Base-by-base conservation (phyloP, 352 stramenopile species). In the Phytopythium cucurbitacearum region DNA sequence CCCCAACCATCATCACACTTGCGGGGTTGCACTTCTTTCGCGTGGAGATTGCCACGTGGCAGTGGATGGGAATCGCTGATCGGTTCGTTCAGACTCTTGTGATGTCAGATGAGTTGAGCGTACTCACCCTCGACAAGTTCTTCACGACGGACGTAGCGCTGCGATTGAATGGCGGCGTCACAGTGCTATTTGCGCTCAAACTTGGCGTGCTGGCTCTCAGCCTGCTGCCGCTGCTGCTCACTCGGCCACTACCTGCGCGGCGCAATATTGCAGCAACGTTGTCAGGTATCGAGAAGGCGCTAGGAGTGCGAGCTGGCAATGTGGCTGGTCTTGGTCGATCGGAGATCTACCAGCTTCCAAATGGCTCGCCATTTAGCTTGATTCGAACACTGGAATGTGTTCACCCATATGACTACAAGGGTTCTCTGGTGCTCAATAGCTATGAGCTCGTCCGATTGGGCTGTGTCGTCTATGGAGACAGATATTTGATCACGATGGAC, bases 251-350 rank as follows among this genome's bases (percentile, higher is more conserved):
- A 58, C 51, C 51, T 3, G 40, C 50, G 1, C 32, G 13, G 3
- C 40, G 8, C 8, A 28, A 32, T 2, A 3, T 35, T 1, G 2
- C 7, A 6, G 7, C 3, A 13, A 34, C 15, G 3, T 28, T 50
- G 13, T 37, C 40, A 39, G 51, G 61, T 1, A 53, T 65, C 16
- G 67, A 75, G 47, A 56, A 58, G 15, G 47, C 60, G n/a, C 59
- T 75, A 16, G 66, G 52, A 3, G 58, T 67, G 32, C 56, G 57
- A 34, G 62, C 60, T 9, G 60, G 56, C 41, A 69, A 69, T 44
- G 48, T 64, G 1, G 66, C 59, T 13, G 66, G 66, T 0, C 55
- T 75, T 15, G 66, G 66, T 11, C 50, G 43, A 33, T 72, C 63
- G 9, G 43, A 37, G 0, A 44, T 72, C 16, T 75, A 69, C 53